Conservation (phyloP, 1,284 basidiomycete genomes). For the Cutaneotrichosporon sp. region DNA sequence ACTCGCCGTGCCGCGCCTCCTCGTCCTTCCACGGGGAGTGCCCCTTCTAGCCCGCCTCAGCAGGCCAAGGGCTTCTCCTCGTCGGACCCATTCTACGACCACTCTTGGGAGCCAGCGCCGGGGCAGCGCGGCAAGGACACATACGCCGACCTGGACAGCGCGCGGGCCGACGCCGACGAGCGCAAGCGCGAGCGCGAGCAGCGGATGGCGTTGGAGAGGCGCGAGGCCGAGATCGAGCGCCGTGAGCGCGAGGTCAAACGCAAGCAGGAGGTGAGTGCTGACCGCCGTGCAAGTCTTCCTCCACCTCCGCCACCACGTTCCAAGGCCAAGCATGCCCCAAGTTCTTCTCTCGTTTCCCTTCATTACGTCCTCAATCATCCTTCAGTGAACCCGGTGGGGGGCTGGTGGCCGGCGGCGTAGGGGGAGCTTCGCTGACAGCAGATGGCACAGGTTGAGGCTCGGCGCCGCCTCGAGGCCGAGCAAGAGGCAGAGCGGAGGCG, state of each 20-base stretch:
- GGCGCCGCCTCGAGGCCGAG: conserved; percentile 53
- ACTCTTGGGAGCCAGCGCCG: conserved; percentile 46
- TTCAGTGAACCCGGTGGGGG: not conserved
- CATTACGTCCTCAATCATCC: not conserved
- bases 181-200: conserved; percentile 55
- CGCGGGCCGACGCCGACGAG: conserved; percentile 56
- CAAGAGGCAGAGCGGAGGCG: conserved; percentile 51
- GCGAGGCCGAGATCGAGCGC: conserved; percentile 57
- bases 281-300: conserved; percentile 1
- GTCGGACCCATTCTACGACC: conserved; percentile 44
- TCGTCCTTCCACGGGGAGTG: conserved; percentile 10
- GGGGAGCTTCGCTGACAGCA: conserved; percentile 7
- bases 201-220: conserved; percentile 54
- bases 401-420: not conserved
- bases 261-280: conserved; percentile 29
- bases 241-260: conserved; percentile 50
- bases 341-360: not conserved
- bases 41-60: not conserved
- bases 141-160: conserved; percentile 54
- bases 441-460: conserved; percentile 49
- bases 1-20: not conserved
- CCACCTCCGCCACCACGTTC: not conserved
- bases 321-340: not conserved
- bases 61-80: conserved; percentile 13
- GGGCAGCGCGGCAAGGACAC: conserved; percentile 41